phyloP scores from a whole-genome alignment of 768 basidiomycete species.

The Lentinula detonsa region DNA sequence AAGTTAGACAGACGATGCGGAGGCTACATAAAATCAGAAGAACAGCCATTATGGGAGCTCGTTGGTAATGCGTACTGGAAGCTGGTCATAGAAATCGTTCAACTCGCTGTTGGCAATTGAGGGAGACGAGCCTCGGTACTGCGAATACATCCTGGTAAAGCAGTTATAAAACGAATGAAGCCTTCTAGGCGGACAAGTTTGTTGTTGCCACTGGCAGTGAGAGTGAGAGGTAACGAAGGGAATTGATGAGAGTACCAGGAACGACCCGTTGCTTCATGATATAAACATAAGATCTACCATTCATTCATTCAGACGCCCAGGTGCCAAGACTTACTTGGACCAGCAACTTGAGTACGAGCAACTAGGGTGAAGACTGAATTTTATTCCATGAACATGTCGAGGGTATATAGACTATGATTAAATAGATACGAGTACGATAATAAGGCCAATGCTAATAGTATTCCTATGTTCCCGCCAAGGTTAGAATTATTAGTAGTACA shows the following conservation, averaged over 20 bases:
- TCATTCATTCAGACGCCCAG: too few relatives aligned
- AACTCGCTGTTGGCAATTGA: slow-evolving; percentile 2
- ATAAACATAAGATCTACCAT: too few relatives aligned
- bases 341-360: too few relatives aligned
- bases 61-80: neutral
- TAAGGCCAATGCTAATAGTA: neutral
- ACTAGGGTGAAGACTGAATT: too few relatives aligned
- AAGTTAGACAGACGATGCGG: slow-evolving; percentile 1
- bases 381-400: neutral
- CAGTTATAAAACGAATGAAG: neutral
- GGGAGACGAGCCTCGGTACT: neutral
- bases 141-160: slow-evolving; percentile 7
- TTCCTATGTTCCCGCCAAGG: neutral
- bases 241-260: neutral
- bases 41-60: neutral
- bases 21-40: neutral
- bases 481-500: neutral
- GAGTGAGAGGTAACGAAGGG: neutral
- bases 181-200: slow-evolving; percentile 1
- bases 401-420: neutral
- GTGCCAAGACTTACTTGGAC: too few relatives aligned
- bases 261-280: neutral
- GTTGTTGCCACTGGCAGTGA: neutral
- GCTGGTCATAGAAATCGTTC: slow-evolving; percentile 2
- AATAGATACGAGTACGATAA: neutral